Base-by-base conservation (phyloP, 192 early-diverging fungal species). In the Coemansia erecta region DNA sequence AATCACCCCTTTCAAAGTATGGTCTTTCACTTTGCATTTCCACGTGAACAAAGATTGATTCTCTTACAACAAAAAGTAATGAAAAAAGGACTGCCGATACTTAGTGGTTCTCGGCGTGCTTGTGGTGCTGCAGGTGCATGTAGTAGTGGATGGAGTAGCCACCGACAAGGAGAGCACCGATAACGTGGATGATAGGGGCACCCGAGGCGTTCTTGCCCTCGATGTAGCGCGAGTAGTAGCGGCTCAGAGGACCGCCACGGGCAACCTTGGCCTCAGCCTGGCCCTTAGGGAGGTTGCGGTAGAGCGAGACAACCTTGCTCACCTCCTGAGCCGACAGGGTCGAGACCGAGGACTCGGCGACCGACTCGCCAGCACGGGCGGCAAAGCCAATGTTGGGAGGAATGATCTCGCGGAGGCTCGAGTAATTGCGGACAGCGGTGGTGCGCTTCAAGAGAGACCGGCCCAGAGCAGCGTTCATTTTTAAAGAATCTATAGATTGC, bases 71-170 rank as follows among this genome's bases (percentile, higher is more conserved):
- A 19, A 45, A 45, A 19, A 21, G 44, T 17, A 45, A 45, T 45
- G 8, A 45, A 9, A 31, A 31, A 37, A 37, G 2, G 14, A n/a
- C 3, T 3, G 13, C 22, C 11, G 46, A 11, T 21, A 21, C 73
- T 70, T 88, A 90, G 73, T 90, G 89, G 85, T 90, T 84, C 70
- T 86, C 87, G 53, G 83, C 85, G 76, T 84, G 86, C 87, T 89
- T 90, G 87, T 90, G 89, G 85, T 89, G 84, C 84, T 77, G 86
- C 74, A 90, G 75, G 82, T 90, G 89, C 85, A 85, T 86, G 67
- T 84, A 72, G 74, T 90, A 90, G 67, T 90, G 86, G 55, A 87
- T 83, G 67, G 84, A 70, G 81, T 90, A 90, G 56, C 85, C 85
- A 59, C 71, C 60, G 22, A 74, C 69, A 58, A 86, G 81, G 79